These are phyloP conservation scores for Microbotryum silenes-acaulis DNA, from an alignment of 1,284 basidiomycete species.

Conservation along the genomic window DNA sequence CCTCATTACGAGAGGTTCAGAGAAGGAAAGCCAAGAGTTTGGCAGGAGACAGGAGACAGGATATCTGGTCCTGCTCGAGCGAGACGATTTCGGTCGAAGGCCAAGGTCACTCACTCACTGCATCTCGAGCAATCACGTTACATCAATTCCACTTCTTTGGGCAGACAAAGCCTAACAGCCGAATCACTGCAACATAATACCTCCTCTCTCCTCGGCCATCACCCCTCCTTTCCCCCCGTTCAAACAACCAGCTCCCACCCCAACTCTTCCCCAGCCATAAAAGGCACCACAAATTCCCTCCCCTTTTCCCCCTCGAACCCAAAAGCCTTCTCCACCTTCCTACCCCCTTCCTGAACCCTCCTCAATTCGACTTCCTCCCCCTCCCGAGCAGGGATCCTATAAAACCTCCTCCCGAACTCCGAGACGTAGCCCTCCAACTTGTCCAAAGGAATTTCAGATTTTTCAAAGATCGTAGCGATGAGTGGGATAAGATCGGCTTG, in stretches of 20 bases:
- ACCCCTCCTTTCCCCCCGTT: not conserved
- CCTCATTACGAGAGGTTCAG: no score
- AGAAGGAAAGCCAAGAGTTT: no score
- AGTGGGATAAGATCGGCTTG: slow-evolving; percentile 82
- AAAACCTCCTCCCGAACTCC: slow-evolving; percentile 69
- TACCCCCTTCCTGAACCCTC: slow-evolving; percentile 42
- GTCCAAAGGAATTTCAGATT: slow-evolving; percentile 56
- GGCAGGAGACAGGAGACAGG: no score
- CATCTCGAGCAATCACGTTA: no score
- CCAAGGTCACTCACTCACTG: no score
- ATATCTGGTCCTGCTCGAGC: no score
- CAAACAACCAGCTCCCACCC: slow-evolving; percentile 62
- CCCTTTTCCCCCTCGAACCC: slow-evolving; percentile 49
- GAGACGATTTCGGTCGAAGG: no score
- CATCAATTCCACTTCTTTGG: no score
- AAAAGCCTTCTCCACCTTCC: slow-evolving; percentile 46
- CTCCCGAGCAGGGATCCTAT: slow-evolving; percentile 47
- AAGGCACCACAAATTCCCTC: slow-evolving; percentile 61
- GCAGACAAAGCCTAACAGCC: no score
- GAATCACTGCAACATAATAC: no score
- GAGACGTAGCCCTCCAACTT: slow-evolving; percentile 71
- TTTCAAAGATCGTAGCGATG: slow-evolving; percentile 73
- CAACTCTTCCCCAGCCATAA: slow-evolving; percentile 80
- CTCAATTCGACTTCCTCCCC: slow-evolving; percentile 41
- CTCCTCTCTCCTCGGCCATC: not conserved